phyloP scores from a whole-genome alignment of 768 basidiomycete species.

The Termitomyces titanicus region DNA sequence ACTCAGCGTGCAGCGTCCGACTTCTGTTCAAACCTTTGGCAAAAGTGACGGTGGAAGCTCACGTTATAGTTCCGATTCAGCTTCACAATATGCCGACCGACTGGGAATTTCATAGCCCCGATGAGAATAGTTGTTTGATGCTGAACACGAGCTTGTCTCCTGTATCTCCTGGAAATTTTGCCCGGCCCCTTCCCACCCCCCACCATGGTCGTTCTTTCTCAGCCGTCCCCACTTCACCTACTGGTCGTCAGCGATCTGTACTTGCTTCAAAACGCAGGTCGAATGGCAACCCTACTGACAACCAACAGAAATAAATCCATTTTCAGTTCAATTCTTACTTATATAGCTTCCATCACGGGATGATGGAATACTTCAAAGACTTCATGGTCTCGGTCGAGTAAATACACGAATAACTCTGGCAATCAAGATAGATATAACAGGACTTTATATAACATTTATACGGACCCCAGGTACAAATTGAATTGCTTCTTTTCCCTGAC shows the following conservation, averaged over 20 bases:
- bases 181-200: background rate
- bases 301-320: background rate
- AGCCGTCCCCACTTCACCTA: background rate
- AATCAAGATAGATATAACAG: no score
- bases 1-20: background rate
- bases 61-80: slow-evolving; percentile 11
- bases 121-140: slow-evolving; percentile 1
- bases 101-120: background rate
- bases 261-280: slow-evolving; percentile 5
- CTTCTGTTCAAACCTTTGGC: slow-evolving; percentile 13
- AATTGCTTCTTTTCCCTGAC: no score
- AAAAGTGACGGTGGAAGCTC: slow-evolving; percentile 2
- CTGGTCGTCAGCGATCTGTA: slow-evolving; percentile 9
- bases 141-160: slow-evolving; percentile 2
- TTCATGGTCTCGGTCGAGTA: background rate
- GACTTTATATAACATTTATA: no score
- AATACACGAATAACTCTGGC: no score
- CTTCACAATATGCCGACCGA: background rate
- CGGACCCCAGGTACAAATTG: no score
- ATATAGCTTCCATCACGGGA: background rate
- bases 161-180: background rate
- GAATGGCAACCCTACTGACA: background rate
- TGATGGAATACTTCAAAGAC: background rate
- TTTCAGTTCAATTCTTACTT: background rate
- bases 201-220: slow-evolving; percentile 16